These are phyloP conservation scores for Pleurotus tuoliensis DNA, from an alignment of 768 basidiomycete genomes.

Conservation along the genomic window DNA sequence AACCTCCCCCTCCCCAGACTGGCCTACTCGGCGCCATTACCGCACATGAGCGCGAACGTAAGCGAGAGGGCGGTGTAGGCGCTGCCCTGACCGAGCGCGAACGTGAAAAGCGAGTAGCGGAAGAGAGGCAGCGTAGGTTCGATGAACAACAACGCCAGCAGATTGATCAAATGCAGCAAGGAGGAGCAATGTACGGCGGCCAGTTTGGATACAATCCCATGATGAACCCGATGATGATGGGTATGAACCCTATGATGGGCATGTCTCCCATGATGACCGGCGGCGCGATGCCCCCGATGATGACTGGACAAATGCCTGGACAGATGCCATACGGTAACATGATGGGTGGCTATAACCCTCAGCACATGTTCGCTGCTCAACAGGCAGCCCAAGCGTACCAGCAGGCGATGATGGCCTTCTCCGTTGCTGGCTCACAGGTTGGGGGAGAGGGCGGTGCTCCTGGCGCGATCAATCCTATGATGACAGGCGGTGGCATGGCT, in stretches of 20 bases:
- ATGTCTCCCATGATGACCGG: slow-evolving; percentile 38
- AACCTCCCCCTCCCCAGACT: slow-evolving; percentile 92
- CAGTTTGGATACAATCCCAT: slow-evolving; percentile 58
- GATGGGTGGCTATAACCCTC: slow-evolving; percentile 58
- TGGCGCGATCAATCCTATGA: slow-evolving; percentile 44
- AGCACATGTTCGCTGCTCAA: slow-evolving; percentile 84
- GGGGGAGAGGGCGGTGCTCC: slow-evolving; percentile 54
- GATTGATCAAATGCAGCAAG: slow-evolving; percentile 84
- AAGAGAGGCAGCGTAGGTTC: slow-evolving; percentile 89
- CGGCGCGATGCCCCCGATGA: slow-evolving; percentile 28
- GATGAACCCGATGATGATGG: slow-evolving; percentile 76
- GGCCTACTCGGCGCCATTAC: slow-evolving; percentile 96
- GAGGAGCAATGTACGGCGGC: slow-evolving; percentile 67
- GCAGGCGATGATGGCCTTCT: slow-evolving; percentile 84
- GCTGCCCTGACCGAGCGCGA: slow-evolving; percentile 94
- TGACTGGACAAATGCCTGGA: slow-evolving; percentile 31
- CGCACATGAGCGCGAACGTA: slow-evolving; percentile 89
- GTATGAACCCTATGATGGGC: slow-evolving; percentile 46
- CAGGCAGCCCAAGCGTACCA: slow-evolving; percentile 86
- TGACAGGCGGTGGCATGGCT: slow-evolving; percentile 36
- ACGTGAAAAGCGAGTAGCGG: slow-evolving; percentile 85
- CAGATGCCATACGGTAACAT: slow-evolving; percentile 55
- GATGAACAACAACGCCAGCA: slow-evolving; percentile 90
- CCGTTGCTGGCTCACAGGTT: slow-evolving; percentile 66
- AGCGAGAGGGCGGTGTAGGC: slow-evolving; percentile 93